Evolutionary conservation across 176 grass and related monocot species (phyloP), one percentile per base, ranked within the genome.

Genomic region (Aegilops bicornis): DNA sequence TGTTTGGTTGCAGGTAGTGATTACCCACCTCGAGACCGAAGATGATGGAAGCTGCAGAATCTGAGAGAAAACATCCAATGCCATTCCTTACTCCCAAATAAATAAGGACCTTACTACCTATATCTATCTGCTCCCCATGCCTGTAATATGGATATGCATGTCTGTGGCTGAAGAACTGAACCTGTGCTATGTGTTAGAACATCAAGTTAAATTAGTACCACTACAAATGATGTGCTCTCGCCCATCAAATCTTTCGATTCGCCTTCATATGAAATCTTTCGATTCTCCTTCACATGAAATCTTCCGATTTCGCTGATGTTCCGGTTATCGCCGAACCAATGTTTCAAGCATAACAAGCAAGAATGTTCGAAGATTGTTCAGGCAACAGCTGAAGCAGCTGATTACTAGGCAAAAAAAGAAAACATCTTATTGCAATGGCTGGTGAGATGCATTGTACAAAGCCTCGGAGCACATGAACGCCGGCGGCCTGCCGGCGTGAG

Each of bases 1-100:
- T 67, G 8, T 11, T 72, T 83, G 25, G 25, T 84, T 90, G 66
- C 85, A 91, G 89, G 89, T 16, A 59, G 56, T 77, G 43, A 52
- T 72, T 40, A 0, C 48, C 17, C 17, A 20, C 13, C 6, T 27
- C 33, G 40, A 36, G 33, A 2, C 69, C 56, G 33, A 33, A 43
- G 79, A 30, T 12, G n/a, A 29, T 80, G 33, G 36, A 68, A 60
- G 37, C 15, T 1, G 31, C 62, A 59, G 33, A 79, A 36, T 58
- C 9, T 27, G 20, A 27, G n/a, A 16, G 37, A 60, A 76, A 9
- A 22, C 54, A 8, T 81, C 14, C 68, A 4, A 37, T 42, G 31
- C 45, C 27, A 60, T 48, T 67, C 15, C 35, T 68, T 47, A 5
- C 19, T 45, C 11, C 35, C 4, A 75, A 43, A 81, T 79, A 80